Evolutionary conservation across 1,284 basidiomycete species (phyloP).

Genomic region (Kwoniella shivajii): DNA sequence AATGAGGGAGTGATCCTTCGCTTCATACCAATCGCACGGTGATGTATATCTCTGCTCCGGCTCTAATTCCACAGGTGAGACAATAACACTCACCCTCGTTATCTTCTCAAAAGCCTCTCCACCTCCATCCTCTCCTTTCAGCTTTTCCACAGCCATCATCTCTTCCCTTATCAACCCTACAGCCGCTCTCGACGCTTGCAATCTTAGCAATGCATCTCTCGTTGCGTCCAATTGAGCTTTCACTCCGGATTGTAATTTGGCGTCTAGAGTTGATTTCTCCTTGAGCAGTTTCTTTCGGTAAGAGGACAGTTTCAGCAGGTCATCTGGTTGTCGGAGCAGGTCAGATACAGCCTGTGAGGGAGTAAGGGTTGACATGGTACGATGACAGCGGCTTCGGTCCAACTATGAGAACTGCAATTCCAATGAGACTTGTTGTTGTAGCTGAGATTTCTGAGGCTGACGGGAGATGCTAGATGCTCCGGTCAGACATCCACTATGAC

Average conservation of each 20-base stretch:
- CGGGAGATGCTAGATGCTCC: background rate
- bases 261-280: constrained; percentile 94
- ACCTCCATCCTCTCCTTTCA: constrained; percentile 53
- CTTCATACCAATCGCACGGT: too few relatives aligned
- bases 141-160: constrained; percentile 80
- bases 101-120: constrained; percentile 80
- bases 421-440: too few relatives aligned
- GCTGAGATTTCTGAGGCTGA: background rate
- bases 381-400: background rate
- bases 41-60: too few relatives aligned
- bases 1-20: too few relatives aligned
- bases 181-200: constrained; percentile 78
- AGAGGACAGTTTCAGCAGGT: constrained; percentile 83
- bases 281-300: constrained; percentile 94
- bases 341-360: constrained; percentile 57
- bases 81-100: constrained; percentile 66
- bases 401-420: background rate
- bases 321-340: constrained; percentile 88
- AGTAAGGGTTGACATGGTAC: constrained; percentile 31
- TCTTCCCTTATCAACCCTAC: constrained; percentile 89
- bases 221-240: constrained; percentile 93
- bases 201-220: constrained; percentile 80
- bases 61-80: too few relatives aligned
- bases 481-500: too few relatives aligned
- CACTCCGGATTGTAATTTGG: constrained; percentile 86